Evolutionary conservation across 176 grass and related monocot genomes (phyloP).

Genomic region (Thalia dealbata): DNA sequence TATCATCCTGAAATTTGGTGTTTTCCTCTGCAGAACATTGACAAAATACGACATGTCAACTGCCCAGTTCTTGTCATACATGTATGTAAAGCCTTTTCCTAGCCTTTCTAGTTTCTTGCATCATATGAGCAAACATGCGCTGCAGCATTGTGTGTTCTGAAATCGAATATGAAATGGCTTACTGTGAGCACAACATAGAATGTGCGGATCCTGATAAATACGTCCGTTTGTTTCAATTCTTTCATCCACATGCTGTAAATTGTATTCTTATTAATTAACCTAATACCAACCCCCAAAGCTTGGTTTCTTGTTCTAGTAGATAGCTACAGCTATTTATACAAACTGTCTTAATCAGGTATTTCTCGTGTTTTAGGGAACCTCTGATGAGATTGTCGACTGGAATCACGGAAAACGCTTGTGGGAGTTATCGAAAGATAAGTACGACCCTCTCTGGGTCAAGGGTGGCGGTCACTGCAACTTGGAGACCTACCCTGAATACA

Average conservation of each 20-base stretch:
- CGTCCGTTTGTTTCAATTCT: no score
- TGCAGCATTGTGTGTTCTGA: background rate
- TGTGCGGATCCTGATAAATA: no score
- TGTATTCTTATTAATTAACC: no score
- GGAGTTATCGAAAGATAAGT: slow-evolving; percentile 87
- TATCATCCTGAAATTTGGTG: slow-evolving; percentile 7
- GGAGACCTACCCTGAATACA: slow-evolving; percentile 86
- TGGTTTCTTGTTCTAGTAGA: no score
- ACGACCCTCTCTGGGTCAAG: slow-evolving; percentile 81
- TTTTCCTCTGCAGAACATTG: slow-evolving; percentile 71
- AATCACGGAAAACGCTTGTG: slow-evolving; percentile 80
- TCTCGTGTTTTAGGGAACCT: slow-evolving; percentile 47
- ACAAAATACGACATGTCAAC: slow-evolving; percentile 85
- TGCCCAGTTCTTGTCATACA: slow-evolving; percentile 94
- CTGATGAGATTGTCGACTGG: slow-evolving; percentile 81
- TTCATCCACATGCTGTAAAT: no score
- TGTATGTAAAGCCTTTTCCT: slow-evolving; percentile 56
- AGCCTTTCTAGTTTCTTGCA: background rate
- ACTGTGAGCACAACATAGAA: background rate
- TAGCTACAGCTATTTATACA: no score
- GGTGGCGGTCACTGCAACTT: slow-evolving; percentile 92
- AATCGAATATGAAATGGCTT: background rate
- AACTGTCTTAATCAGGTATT: background rate
- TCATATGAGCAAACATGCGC: background rate
- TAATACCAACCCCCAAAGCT: no score